phyloP scores from a whole-genome alignment of 1,139 yeast species.

The Yueomyces sp. region DNA sequence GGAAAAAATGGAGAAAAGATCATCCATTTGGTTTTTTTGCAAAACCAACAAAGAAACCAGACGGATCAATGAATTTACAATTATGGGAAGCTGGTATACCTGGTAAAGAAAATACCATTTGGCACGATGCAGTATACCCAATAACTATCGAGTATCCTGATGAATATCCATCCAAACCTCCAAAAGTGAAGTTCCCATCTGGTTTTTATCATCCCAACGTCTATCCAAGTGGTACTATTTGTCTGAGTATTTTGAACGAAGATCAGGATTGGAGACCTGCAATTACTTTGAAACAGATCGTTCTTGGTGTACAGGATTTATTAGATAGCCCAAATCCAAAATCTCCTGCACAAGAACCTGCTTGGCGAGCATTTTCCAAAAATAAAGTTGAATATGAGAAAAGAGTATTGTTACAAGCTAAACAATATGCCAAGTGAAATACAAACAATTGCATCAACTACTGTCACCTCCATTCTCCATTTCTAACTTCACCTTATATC shows the following conservation, averaged over 20 bases:
- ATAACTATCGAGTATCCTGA: slow-evolving; percentile 70
- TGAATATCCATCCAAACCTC: slow-evolving; percentile 95
- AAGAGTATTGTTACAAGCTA: slow-evolving; percentile 74
- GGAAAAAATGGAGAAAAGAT: slow-evolving; percentile 96
- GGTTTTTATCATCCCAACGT: slow-evolving; percentile 94
- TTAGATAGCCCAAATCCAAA: slow-evolving; percentile 84
- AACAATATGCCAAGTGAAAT: slow-evolving; percentile 40
- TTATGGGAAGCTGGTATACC: slow-evolving; percentile 94
- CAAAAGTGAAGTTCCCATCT: slow-evolving; percentile 77
- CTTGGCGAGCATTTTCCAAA: slow-evolving; percentile 74
- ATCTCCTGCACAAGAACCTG: slow-evolving; percentile 96
- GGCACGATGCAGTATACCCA: slow-evolving; percentile 84
- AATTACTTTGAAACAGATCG: slow-evolving; percentile 78
- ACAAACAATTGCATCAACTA: too few species aligned
- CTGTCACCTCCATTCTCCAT: too few species aligned
- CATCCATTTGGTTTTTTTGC: slow-evolving; percentile 98
- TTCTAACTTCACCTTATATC: too few species aligned
- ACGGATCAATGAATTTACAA: slow-evolving; percentile 76
- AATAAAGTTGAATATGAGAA: slow-evolving; percentile 58
- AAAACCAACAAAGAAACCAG: slow-evolving; percentile 63
- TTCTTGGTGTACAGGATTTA: slow-evolving; percentile 85
- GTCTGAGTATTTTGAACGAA: slow-evolving; percentile 85
- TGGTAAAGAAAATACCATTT: slow-evolving; percentile 72
- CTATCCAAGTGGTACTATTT: slow-evolving; percentile 92
- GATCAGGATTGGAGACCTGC: slow-evolving; percentile 99